Evolutionary conservation across 352 stramenopile genomes (phyloP), one percentile per base, ranked within the genome.

Genomic region (Salisapilia sapeloensis): DNA sequence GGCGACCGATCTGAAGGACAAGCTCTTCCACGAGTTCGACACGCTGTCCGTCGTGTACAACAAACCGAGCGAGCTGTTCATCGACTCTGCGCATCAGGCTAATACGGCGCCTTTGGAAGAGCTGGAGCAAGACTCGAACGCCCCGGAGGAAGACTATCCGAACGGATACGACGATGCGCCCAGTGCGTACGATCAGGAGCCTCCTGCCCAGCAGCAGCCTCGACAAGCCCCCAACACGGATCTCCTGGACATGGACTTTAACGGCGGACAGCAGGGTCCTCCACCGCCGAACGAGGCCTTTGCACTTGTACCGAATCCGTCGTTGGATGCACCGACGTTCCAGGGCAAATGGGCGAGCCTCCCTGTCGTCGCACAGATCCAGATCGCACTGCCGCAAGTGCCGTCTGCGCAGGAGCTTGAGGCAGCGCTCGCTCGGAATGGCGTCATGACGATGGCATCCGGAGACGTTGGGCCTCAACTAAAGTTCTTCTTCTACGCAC

Each of bases 21-120:
- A 83, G 38, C 69, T 93, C 31, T 92, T 94, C 38, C 52, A 93
- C 35, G 93, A 98, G 64, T 99, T 98, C 61, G 97, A 99, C 58
- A 96, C 93, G 20, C 71, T 99, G 29, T 83, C 89, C 5, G 90
- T 97, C 9, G 75, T 98, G 15, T 99, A 98, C 69, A 89, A 90
- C 38, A 96, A 96, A 49, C 85, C 85, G 13, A 93, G 80, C 29
- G 81, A 96, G 26, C 77, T 97, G 33, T 98, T 98, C 49, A 87
- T 98, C 27, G 66, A 76, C 7, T 50, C 82, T 29, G 75, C 82
- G 24, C 61, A 80, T 29, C 22, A 78, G 38, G 51, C 45, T 16
- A 53, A 44, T 6, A 31, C 44, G 1, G 29, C 44, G 18, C 54
- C 52, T 8, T 56, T 47, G 29, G 34, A 59, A 4, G 45, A 65